Evolutionary conservation across 1,139 yeast genomes (phyloP).

Genomic region (Kodamaea derodonti): DNA sequence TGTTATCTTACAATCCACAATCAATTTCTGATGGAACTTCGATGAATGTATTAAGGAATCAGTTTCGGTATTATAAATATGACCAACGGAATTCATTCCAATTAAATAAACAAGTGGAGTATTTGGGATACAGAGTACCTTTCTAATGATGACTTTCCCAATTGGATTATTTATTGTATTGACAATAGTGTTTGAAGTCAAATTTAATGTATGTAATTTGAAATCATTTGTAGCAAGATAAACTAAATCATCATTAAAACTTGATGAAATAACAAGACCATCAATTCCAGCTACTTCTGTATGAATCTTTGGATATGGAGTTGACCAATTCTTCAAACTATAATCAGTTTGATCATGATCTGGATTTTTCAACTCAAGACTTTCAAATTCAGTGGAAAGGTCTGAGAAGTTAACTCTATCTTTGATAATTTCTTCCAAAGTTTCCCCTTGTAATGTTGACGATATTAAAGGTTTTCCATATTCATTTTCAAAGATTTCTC

Average conservation of each 20-base stretch:
- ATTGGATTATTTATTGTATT: conserved; percentile 11
- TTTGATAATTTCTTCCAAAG: conserved; percentile 45
- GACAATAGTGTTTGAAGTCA: conserved; percentile 12
- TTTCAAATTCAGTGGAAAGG: conserved; percentile 11
- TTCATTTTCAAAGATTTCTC: conserved; percentile 47
- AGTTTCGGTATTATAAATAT: conserved; percentile 12
- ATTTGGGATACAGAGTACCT: conserved; percentile 19
- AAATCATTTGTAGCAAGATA: conserved; percentile 25
- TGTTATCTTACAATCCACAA: conserved; percentile 28
- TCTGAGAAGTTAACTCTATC: conserved; percentile 44
- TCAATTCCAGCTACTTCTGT: conserved; percentile 10
- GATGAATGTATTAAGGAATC: conserved; percentile 11
- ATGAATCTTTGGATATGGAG: conserved; percentile 26
- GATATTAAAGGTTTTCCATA: conserved; percentile 32
- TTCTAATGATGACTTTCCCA: conserved; percentile 34
- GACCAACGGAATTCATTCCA: conserved; percentile 40
- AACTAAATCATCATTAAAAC: conserved; percentile 10
- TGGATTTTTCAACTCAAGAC: conserved; percentile 16
- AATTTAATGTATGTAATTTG: conserved; percentile 19
- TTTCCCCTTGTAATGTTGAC: conserved; percentile 31
- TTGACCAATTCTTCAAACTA: conserved; percentile 22
- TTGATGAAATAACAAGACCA: conserved; percentile 25
- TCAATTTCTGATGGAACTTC: conserved; percentile 28
- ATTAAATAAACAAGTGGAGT: conserved; percentile 20
- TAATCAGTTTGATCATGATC: conserved; percentile 10